Conservation (phyloP, 352 stramenopile species). For the Phytophthora cajani region DNA sequence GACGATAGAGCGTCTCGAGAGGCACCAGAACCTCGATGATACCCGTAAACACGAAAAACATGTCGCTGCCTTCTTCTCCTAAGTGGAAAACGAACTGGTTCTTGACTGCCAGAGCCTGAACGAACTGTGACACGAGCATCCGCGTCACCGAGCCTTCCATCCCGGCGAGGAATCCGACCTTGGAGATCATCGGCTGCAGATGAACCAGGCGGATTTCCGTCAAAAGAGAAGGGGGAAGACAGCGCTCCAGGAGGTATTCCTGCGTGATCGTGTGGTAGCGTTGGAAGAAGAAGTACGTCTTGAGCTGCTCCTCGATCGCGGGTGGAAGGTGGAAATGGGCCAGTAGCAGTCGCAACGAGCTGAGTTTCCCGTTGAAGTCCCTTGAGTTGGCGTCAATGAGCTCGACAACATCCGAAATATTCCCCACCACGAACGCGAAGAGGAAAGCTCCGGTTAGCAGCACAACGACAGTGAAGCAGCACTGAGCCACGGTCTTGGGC, state of each 20-base stretch:
- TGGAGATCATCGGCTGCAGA: conserved; percentile 62
- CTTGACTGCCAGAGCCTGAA: conserved; percentile 53
- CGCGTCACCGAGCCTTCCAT: conserved; percentile 60
- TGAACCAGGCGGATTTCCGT: conserved; percentile 65
- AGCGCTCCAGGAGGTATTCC: conserved; percentile 56
- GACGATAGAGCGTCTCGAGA: conserved; percentile 32
- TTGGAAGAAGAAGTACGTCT: conserved; percentile 77
- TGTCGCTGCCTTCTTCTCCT: conserved; percentile 57
- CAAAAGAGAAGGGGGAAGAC: conserved; percentile 57
- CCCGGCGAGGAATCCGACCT: conserved; percentile 59
- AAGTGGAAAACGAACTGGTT: conserved; percentile 56
- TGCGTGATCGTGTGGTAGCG: conserved; percentile 68
- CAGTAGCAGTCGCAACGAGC: conserved; percentile 59
- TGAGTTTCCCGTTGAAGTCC: conserved; percentile 65
- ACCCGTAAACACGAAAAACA: conserved; percentile 71
- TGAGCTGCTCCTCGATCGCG: conserved; percentile 58
- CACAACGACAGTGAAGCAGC: conserved; percentile 54
- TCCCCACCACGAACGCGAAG: conserved; percentile 67
- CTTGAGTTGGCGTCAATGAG: conserved; percentile 58
- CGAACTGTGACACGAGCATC: conserved; percentile 65
- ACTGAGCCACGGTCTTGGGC: conserved; percentile 49
- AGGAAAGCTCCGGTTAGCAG: conserved; percentile 52
- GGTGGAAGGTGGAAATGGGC: conserved; percentile 56
- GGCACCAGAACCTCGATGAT: conserved; percentile 59
- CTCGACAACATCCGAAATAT: conserved; percentile 64